Base-by-base conservation (phyloP, 2,329 filamentous ascomycete genomes). In the Parastagonospora avenae region DNA sequence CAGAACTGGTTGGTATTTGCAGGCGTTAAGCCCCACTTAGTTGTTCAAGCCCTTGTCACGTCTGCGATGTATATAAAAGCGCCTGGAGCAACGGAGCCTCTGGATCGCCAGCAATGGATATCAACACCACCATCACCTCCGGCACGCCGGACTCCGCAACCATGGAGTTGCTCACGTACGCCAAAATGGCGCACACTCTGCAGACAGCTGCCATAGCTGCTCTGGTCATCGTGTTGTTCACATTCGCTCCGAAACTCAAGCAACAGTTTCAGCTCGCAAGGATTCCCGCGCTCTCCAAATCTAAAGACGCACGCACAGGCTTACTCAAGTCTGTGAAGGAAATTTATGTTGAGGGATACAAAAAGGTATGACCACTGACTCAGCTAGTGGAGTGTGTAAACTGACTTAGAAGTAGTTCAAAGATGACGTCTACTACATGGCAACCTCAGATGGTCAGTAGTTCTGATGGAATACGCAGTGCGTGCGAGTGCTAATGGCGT, bases 261-360 rank as follows among this genome's bases (percentile, higher is more conserved):
- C 54, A 56, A 46, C 52, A 39, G 16, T 40, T 50, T 3, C 59
- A 71, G 19, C 45, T 72, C 10, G 48, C 56, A n/a, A 67, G 59
- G 36, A 46, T 72, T 10, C 70, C 70, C 6, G 41, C 50, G 1
- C 53, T 66, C n/a, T n/a, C n/a, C n/a, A n/a, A n/a, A n/a, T n/a
- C n/a, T n/a, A n/a, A n/a, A n/a, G n/a, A n/a, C 38, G 38, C 5
- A 43, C 59, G 68, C 43, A 64, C 66, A n/a, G 48, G 44, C 6
- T 72, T 53, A 11, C 40, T 71, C 8, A 38, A 45, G 1, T 59
- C 57, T n/a, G 66, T 64, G 4, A 66, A 56, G 50, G 54, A 56
- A 8, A 49, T 72, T 14, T 73, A n/a, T n/a, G n/a, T n/a, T n/a
- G n/a, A n/a, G n/a, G n/a, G n/a, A n/a, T n/a, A n/a, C n/a, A n/a